Base-by-base conservation (phyloP, 1,284 basidiomycete genomes). In the Exobasidium cylindrosporum region DNA sequence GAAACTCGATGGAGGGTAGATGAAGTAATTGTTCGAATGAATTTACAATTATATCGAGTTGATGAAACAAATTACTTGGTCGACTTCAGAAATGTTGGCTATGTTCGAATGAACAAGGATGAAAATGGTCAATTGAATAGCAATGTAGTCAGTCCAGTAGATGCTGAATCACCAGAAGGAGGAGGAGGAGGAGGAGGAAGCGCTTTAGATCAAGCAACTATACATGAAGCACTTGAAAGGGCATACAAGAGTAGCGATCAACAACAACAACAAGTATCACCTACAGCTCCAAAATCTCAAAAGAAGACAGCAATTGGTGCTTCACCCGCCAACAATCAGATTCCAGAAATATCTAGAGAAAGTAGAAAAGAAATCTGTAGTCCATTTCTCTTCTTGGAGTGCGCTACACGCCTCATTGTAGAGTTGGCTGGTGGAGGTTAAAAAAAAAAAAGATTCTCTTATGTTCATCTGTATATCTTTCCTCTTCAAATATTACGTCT, bases 331-430 rank as follows among this genome's bases (percentile, higher is more conserved):
- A 21, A 53, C 68, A 35, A 65, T 61, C 56, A 66, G 54, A 57
- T 62, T 62, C 72, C 54, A 47, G 67, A 60, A 54, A 73, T 68
- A 44, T 66, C 62, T 60, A 70, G 60, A 65, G 84, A 83, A 71
- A 87, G 88, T 60, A 89, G 89, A 68, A 90, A 90, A 67, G 87
- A 93, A 56, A 86, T 90, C 5, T 92, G 89, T 46, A 84, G 83
- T 56, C 95, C 96, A 3, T 98, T 94, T 82, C 86, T 97, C 66
- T 98, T 98, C 81, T 88, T 97, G 85, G 95, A 98, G 80, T 89
- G 95, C 61, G 92, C 96, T 5, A 96, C 84, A 65, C 74, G 83
- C 62, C 80, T 86, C 58, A 86, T 86, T 28, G 58, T 64, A 24
- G 62, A 64, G 45, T 56, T 64, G 21, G 62, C 62, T 1, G 62